Evolutionary conservation across 306 rosid species (phyloP).

Genomic region (Gillenia trifoliata): DNA sequence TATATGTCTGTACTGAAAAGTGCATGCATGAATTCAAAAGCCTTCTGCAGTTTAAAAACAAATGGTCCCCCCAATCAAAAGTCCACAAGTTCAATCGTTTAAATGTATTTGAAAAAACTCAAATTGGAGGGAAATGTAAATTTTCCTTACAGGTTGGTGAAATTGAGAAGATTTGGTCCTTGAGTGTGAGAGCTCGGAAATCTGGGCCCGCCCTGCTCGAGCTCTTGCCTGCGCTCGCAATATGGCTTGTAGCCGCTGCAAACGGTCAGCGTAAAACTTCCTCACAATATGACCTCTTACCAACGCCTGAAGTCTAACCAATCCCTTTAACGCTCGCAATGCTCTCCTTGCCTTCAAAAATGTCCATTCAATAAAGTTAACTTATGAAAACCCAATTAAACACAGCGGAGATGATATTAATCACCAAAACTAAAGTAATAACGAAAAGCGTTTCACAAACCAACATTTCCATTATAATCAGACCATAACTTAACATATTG

Average conservation of each 20-base stretch:
- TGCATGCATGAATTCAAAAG: background rate
- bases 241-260: conserved; percentile 53
- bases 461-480: background rate
- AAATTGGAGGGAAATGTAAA: background rate
- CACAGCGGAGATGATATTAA: background rate
- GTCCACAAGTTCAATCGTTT: background rate
- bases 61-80: conserved; percentile 11
- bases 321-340: conserved; percentile 69
- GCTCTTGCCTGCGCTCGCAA: conserved; percentile 52
- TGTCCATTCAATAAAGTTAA: background rate
- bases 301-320: conserved; percentile 82
- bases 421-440: background rate
- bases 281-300: conserved; percentile 81
- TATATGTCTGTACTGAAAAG: background rate
- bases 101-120: conserved; percentile 8
- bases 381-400: background rate
- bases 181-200: conserved; percentile 27
- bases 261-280: conserved; percentile 58
- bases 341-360: conserved; percentile 64
- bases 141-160: conserved; percentile 43
- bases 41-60: background rate
- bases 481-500: background rate
- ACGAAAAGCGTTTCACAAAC: background rate
- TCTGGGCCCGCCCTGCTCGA: conserved; percentile 40
- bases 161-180: conserved; percentile 44